A percentile compares a stretch with the other conserved stretches of the same genome.
Conservation (phyloP, 2,329 filamentous ascomycete species). For the Xylaria sp. region DNA sequence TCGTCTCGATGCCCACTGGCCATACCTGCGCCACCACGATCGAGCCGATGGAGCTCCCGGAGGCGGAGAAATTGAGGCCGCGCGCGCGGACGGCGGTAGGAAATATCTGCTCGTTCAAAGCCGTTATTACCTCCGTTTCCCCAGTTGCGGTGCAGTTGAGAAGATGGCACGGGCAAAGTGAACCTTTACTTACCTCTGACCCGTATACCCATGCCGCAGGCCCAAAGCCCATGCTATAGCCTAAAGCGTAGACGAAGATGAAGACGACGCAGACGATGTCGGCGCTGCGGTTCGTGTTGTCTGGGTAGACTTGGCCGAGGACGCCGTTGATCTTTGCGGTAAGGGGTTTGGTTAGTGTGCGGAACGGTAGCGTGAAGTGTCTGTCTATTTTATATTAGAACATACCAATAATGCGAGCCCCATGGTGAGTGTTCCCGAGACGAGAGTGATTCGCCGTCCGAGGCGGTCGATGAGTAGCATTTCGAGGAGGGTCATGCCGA, state of each 20-base stretch:
- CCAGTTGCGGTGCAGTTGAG: background rate
- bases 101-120: slow-evolving; percentile 58
- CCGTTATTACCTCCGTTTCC: background rate
- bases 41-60: slow-evolving; percentile 65
- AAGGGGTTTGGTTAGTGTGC: slow-evolving; percentile 3
- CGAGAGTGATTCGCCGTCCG: slow-evolving; percentile 61
- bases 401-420: slow-evolving; percentile 62
- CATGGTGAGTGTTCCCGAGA: slow-evolving; percentile 64
- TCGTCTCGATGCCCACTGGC: slow-evolving; percentile 63
- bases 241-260: slow-evolving; percentile 68
- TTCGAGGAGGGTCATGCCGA: slow-evolving; percentile 65
- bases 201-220: slow-evolving; percentile 69
- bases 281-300: slow-evolving; percentile 59
- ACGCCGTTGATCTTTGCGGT: slow-evolving; percentile 62
- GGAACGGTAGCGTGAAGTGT: background rate
- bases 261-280: slow-evolving; percentile 65
- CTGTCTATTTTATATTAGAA: background rate
- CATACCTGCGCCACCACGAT: slow-evolving; percentile 66
- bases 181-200: slow-evolving; percentile 57
- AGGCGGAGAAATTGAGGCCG: slow-evolving; percentile 66
- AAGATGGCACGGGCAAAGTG: no score
- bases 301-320: slow-evolving; percentile 62
- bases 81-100: slow-evolving; percentile 67
- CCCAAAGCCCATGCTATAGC: slow-evolving; percentile 68
- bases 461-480: slow-evolving; percentile 67